Percentiles rank a stretch among this genome's conserved stretches.
phyloP scores from a whole-genome alignment of 108 stramenopile species.

The Mediolabrus comicus region DNA sequence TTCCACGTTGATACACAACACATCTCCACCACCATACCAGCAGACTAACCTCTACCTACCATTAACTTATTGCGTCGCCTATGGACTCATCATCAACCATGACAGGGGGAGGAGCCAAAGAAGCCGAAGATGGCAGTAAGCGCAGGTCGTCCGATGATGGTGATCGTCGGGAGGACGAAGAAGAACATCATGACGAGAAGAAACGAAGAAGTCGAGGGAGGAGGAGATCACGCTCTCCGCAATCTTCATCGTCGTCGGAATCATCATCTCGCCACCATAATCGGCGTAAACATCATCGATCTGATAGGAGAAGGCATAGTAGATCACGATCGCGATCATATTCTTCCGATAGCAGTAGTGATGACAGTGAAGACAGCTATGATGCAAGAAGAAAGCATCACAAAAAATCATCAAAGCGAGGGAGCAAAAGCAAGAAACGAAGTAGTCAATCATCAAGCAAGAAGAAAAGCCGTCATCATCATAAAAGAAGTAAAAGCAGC shows the following conservation, averaged over 20 bases:
- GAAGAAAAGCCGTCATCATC: conserved; percentile 4
- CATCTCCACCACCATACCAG: too few relatives aligned
- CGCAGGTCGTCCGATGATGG: conserved; percentile 8
- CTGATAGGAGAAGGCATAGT: neutral
- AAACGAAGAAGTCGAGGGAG: neutral
- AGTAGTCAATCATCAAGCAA: conserved; percentile 11
- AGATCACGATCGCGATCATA: conserved; percentile 8
- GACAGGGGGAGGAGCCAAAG: too few relatives aligned
- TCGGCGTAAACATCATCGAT: conserved; percentile 1
- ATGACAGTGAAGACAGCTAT: neutral
- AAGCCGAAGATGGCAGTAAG: conserved; percentile 3
- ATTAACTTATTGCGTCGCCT: too few relatives aligned
- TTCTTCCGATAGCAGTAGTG: conserved; percentile 1
- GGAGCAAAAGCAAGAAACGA: conserved; percentile 16
- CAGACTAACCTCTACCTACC: too few relatives aligned
- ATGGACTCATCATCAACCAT: too few relatives aligned
- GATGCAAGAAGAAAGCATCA: neutral
- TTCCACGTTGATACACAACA: too few relatives aligned
- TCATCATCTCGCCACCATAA: neutral
- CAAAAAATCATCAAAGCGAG: conserved; percentile 7
- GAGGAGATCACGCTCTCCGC: neutral
- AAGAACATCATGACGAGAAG: conserved; percentile 5
- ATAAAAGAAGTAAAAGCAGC: conserved; percentile 23
- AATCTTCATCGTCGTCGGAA: neutral
- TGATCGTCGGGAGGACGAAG: neutral